Conservation (phyloP, 1,284 basidiomycete species). For the Sanghuangporus sanghuang region DNA sequence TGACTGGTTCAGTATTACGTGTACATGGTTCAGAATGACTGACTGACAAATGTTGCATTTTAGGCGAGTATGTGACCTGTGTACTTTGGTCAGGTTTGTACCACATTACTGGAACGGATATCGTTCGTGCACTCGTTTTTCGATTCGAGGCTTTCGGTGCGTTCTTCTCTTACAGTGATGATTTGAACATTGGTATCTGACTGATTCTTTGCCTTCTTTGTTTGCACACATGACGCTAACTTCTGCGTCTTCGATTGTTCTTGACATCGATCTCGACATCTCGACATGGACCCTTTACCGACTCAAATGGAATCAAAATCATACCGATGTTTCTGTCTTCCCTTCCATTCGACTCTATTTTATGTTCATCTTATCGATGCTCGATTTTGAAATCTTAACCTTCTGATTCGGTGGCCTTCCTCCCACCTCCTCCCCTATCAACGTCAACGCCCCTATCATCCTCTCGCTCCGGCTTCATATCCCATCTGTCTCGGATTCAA, state of each 20-base stretch:
- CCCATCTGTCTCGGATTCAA: not conserved
- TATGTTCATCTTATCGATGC: not conserved
- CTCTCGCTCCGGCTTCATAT: not conserved
- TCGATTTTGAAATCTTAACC: not conserved
- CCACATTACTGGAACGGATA: constrained; percentile 79
- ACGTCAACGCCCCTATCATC: not conserved
- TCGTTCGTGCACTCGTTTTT: constrained; percentile 42
- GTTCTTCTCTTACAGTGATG: constrained; percentile 24
- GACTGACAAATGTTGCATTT: constrained; percentile 43
- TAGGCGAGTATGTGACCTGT: constrained; percentile 84
- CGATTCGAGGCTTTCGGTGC: constrained; percentile 79
- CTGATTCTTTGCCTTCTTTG: not conserved
- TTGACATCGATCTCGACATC: not conserved
- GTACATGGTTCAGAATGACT: not conserved
- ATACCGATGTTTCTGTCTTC: not conserved
- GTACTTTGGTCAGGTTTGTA: constrained; percentile 87
- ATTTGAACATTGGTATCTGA: constrained; percentile 13
- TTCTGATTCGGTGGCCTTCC: not conserved
- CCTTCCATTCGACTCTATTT: not conserved
- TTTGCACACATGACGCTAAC: not conserved
- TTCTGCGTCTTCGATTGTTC: not conserved
- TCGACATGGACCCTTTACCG: not conserved
- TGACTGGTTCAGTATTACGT: not conserved
- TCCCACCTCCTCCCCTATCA: not conserved
- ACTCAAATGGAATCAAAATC: not conserved